Evolutionary conservation across 2,329 filamentous ascomycete genomes (phyloP), one percentile per base, ranked within the genome.

Genomic region (Aaosphaeria arxii): DNA sequence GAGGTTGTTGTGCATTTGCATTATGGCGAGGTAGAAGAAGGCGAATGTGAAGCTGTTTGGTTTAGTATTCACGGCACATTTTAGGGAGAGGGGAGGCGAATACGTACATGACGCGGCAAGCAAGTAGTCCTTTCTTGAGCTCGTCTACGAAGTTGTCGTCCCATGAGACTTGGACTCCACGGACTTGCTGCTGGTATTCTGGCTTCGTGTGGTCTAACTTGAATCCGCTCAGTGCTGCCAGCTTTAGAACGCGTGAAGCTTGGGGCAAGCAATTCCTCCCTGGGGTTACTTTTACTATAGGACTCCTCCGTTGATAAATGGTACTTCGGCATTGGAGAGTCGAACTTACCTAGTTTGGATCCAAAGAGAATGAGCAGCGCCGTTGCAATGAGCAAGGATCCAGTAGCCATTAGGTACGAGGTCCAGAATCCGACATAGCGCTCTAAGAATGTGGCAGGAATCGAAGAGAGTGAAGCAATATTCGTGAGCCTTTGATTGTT

Each of bases 361-460:
- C 17, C 17, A 24, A 24, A 24, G 17, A 24, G 17, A 24, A 24
- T 24, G 17, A 24, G 17, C 17, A 24, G 17, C 17, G 17, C 3
- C 17, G 17, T 24, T 24, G 17, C 17, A 24, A 24, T 24, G 17
- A 48, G 78, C 71, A 70, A 89, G 86, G 86, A 78, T 66, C 75
- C 75, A 56, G 84, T 79, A 45, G 80, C 78, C 43, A 86, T 69
- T 28, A 85, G 66, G 58, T 78, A 88, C 2, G 82, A 85, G 1
- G 79, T 77, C 86, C 86, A 83, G 69, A 87, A 89, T 4, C 83
- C 84, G 49, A 85, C 69, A 59, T 85, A 77, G 51, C 78, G 72
- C 67, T 89, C 87, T 75, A 88, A 79, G 61, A 84, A 84, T 1
- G 82, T 82, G 1, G 84, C 88, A 7, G 81, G 83, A 55, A 88